These are phyloP conservation scores for Pseudopithomyces chartarum DNA, from an alignment of 2,329 filamentous ascomycete genomes.

Conservation along the genomic window DNA sequence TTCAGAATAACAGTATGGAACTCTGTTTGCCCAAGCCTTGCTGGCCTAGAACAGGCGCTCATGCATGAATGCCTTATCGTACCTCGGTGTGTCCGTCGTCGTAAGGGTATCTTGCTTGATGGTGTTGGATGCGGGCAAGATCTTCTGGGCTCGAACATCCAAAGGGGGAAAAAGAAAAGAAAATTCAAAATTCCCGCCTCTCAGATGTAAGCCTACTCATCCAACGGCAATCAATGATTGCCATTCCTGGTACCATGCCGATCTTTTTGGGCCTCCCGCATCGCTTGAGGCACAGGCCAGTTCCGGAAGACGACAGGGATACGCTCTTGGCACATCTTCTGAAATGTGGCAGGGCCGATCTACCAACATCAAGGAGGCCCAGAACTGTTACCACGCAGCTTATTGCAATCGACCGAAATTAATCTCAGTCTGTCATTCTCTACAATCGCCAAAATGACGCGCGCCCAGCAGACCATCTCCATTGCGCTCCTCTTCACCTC, in stretches of 20 bases:
- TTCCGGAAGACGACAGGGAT: background rate
- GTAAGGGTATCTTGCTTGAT: background rate
- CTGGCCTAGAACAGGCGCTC: constrained; percentile 3
- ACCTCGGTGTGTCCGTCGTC: background rate
- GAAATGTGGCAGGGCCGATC: constrained; percentile 9
- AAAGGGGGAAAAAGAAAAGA: background rate
- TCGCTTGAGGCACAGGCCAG: constrained; percentile 1
- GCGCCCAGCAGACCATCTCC: constrained; percentile 90
- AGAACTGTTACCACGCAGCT: background rate
- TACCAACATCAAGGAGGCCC: background rate
- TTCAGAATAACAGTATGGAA: background rate
- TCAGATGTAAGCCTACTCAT: background rate
- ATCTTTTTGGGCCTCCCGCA: background rate
- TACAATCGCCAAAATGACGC: constrained; percentile 72
- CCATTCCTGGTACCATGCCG: background rate
- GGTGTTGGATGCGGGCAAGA: background rate
- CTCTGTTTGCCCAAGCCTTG: constrained; percentile 2
- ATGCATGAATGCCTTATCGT: constrained; percentile 4
- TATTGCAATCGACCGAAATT: background rate
- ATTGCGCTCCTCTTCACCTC: constrained; percentile 85
- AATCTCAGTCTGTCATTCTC: background rate
- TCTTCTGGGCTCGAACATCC: background rate
- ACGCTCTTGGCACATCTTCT: constrained; percentile 1
- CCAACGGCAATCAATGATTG: background rate
- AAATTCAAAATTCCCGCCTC: background rate